Evolutionary conservation across 352 stramenopile species (phyloP).

Genomic region (Aphanomyces cochlioides): DNA sequence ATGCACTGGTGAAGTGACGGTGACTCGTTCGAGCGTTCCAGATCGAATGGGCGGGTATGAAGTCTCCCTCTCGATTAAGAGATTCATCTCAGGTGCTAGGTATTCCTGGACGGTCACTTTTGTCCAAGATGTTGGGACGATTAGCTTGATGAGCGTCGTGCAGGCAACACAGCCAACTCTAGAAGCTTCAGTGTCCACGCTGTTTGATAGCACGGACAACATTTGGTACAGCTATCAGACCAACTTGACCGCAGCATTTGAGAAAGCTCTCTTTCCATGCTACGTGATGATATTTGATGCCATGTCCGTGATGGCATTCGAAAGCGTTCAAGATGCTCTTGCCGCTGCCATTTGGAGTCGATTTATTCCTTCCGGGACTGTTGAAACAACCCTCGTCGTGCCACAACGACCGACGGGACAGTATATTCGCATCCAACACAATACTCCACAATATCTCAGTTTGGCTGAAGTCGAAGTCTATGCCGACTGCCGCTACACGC

Average conservation of each 20-base stretch:
- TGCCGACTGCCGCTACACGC: slow-evolving; percentile 43
- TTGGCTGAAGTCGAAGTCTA: slow-evolving; percentile 79
- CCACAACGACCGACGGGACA: slow-evolving; percentile 45
- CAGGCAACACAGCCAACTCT: slow-evolving; percentile 31
- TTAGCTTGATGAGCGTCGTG: slow-evolving; percentile 29
- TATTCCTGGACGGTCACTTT: slow-evolving; percentile 75
- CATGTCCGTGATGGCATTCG: slow-evolving; percentile 48
- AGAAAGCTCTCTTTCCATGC: slow-evolving; percentile 59
- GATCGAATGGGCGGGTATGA: slow-evolving; percentile 39
- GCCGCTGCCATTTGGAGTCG: slow-evolving; percentile 47
- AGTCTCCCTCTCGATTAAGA: neutral
- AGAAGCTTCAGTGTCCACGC: slow-evolving; percentile 37
- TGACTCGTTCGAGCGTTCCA: slow-evolving; percentile 39
- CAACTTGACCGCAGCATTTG: neutral
- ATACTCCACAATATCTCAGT: slow-evolving; percentile 43
- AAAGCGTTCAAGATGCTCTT: slow-evolving; percentile 53
- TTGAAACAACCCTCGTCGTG: slow-evolving; percentile 39
- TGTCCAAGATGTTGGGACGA: slow-evolving; percentile 35
- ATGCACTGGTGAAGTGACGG: slow-evolving; percentile 39
- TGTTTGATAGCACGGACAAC: slow-evolving; percentile 42
- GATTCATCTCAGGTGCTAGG: neutral
- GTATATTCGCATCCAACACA: slow-evolving; percentile 60
- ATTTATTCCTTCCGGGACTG: slow-evolving; percentile 34
- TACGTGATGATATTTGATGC: slow-evolving; percentile 77
- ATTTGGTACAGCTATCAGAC: slow-evolving; percentile 18